Conservation (phyloP, 768 basidiomycete species). For the Pleurotus tuoliensis region DNA sequence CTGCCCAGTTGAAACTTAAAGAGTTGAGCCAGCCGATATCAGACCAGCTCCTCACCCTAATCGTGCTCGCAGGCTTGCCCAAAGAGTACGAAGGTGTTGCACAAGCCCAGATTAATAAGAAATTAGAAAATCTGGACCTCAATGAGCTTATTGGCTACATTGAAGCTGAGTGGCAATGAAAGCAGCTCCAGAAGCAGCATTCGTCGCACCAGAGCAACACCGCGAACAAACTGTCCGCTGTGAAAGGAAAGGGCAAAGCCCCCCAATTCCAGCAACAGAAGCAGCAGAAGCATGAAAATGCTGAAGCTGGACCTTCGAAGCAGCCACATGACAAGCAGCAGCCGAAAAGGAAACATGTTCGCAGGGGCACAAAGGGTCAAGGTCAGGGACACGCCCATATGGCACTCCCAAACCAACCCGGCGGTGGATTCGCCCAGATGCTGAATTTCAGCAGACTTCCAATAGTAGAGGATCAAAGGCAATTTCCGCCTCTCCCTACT, state of each 20-base stretch:
- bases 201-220: background rate
- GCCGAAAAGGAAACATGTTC: too few species aligned
- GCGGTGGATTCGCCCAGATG: too few species aligned
- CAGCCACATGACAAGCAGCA: too few species aligned
- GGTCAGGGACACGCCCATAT: too few species aligned
- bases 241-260: background rate
- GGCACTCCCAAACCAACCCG: too few species aligned
- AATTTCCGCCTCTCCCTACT: too few species aligned
- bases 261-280: background rate
- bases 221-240: background rate
- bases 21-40: background rate
- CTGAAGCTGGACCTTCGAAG: background rate
- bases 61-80: background rate
- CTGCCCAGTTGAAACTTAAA: background rate
- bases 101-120: background rate
- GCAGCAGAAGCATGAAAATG: background rate
- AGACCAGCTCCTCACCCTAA: background rate
- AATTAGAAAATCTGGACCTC: background rate
- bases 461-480: too few species aligned
- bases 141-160: background rate
- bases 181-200: background rate
- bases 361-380: too few species aligned
- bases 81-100: background rate
- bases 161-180: background rate
- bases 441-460: too few species aligned